These are phyloP conservation scores for Phaeosphaeria sp. DNA, from an alignment of 2,329 filamentous ascomycete genomes.

Conservation along the genomic window DNA sequence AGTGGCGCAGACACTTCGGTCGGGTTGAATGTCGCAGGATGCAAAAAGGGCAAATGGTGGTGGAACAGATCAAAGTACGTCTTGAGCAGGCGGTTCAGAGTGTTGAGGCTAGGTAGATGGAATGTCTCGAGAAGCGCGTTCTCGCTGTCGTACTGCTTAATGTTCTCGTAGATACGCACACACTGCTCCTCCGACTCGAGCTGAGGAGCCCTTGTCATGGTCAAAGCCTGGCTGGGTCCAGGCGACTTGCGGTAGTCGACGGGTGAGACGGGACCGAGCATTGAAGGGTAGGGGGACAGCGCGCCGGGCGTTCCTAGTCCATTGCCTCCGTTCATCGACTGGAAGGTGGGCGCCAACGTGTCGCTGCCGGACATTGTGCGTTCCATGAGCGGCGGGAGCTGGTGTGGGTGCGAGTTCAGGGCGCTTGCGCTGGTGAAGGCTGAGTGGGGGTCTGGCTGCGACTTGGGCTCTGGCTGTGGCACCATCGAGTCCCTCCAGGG, in stretches of 20 bases:
- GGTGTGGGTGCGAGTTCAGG: conserved; percentile 63
- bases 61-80: conserved; percentile 98
- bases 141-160: conserved; percentile 80
- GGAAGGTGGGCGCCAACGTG: conserved; percentile 68
- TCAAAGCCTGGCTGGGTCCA: conserved; percentile 69
- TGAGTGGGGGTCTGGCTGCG: conserved; percentile 67
- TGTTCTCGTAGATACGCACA: conserved; percentile 83
- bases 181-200: conserved; percentile 85
- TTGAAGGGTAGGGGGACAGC: conserved; percentile 73
- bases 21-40: conserved; percentile 88
- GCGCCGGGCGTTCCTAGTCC: conserved; percentile 74
- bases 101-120: conserved; percentile 78
- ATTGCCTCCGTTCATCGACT: conserved; percentile 74
- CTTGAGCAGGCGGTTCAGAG: conserved; percentile 88
- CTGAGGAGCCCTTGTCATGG: conserved; percentile 76
- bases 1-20: conserved; percentile 81
- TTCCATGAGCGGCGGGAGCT: conserved; percentile 73
- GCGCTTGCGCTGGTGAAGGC: conserved; percentile 67
- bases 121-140: conserved; percentile 86
- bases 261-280: conserved; percentile 71
- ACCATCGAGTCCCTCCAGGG: conserved; percentile 94
- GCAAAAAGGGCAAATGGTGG: conserved; percentile 93
- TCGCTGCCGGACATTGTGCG: conserved; percentile 66
- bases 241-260: conserved; percentile 75
- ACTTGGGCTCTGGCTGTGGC: conserved; percentile 75